These are phyloP conservation scores for Polytrichum formosum DNA, from an alignment of 225 moss, liverwort and hornwort species.

Conservation along the genomic window DNA sequence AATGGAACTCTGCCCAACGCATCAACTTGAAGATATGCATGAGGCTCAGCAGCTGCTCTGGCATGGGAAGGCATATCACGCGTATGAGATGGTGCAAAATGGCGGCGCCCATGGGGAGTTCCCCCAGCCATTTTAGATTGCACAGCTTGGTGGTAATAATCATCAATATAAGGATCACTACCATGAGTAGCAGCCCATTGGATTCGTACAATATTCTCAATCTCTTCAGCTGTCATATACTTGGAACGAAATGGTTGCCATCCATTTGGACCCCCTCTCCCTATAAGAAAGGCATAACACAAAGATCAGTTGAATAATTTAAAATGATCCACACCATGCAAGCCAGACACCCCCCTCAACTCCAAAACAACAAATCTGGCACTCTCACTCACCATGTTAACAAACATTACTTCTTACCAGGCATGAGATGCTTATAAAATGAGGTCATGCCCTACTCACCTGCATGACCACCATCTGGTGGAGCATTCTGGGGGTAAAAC, in stretches of 20 bases:
- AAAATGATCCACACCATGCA: too few relatives aligned
- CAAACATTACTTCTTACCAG: too few relatives aligned
- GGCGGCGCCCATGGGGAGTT: constrained; percentile 74
- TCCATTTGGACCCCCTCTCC: constrained; percentile 54
- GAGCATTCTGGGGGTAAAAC: constrained; percentile 63
- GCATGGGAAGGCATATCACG: constrained; percentile 94
- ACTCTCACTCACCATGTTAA: too few relatives aligned
- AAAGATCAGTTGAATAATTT: too few relatives aligned
- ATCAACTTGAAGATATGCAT: constrained; percentile 94
- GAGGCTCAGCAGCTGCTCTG: constrained; percentile 83
- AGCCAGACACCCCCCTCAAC: too few relatives aligned
- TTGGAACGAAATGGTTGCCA: constrained; percentile 89
- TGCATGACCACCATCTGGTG: constrained; percentile 48
- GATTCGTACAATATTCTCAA: constrained; percentile 93
- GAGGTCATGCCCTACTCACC: constrained; percentile 16
- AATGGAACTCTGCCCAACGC: constrained; percentile 92
- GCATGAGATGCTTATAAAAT: too few relatives aligned
- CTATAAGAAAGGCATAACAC: not conserved
- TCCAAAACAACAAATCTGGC: too few relatives aligned
- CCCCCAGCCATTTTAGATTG: constrained; percentile 66
- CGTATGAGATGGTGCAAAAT: constrained; percentile 84
- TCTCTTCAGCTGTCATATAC: constrained; percentile 94
- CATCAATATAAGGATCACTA: constrained; percentile 93
- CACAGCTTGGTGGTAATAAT: constrained; percentile 95
- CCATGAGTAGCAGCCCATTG: constrained; percentile 99